Conservation (phyloP, 495 filamentous ascomycete genomes). For the Hypomontagnella monticulosa region DNA sequence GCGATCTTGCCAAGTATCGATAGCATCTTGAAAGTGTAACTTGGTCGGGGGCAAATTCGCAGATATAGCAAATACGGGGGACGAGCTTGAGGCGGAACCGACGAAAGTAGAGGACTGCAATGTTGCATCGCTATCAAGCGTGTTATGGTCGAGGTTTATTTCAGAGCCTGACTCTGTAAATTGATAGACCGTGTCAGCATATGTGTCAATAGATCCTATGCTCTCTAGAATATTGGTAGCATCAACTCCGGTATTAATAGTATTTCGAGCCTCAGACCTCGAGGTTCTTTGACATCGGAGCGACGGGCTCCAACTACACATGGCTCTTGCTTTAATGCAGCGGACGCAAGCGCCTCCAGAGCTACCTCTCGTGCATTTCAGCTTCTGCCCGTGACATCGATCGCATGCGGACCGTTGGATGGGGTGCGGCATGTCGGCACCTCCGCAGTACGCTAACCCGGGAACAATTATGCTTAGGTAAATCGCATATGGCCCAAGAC, state of each 20-base stretch:
- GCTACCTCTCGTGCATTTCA: not conserved
- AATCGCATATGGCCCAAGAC: too few relatives aligned
- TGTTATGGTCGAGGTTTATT: not conserved
- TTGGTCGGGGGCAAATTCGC: not conserved
- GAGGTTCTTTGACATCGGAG: not conserved
- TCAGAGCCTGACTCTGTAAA: not conserved
- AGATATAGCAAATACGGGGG: not conserved
- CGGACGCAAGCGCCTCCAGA: constrained; percentile 1
- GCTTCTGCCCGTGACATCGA: constrained; percentile 3
- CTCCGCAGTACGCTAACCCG: too few relatives aligned
- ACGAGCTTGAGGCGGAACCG: not conserved
- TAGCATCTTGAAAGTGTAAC: not conserved
- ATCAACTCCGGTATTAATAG: too few relatives aligned
- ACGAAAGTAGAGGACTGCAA: not conserved
- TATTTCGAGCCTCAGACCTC: too few relatives aligned
- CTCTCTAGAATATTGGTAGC: too few relatives aligned
- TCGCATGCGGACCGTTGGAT: constrained; percentile 3
- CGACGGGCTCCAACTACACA: not conserved
- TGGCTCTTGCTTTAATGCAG: not conserved
- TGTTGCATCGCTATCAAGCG: not conserved
- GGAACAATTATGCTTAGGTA: too few relatives aligned
- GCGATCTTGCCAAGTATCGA: not conserved
- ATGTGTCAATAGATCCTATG: too few relatives aligned
- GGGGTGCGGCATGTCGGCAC: not conserved
- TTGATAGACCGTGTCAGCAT: not conserved